A percentile compares a stretch with the other conserved stretches of the same genome.
phyloP scores from a whole-genome alignment of 306 rosid species.

The Chamaecrista fasciculata region DNA sequence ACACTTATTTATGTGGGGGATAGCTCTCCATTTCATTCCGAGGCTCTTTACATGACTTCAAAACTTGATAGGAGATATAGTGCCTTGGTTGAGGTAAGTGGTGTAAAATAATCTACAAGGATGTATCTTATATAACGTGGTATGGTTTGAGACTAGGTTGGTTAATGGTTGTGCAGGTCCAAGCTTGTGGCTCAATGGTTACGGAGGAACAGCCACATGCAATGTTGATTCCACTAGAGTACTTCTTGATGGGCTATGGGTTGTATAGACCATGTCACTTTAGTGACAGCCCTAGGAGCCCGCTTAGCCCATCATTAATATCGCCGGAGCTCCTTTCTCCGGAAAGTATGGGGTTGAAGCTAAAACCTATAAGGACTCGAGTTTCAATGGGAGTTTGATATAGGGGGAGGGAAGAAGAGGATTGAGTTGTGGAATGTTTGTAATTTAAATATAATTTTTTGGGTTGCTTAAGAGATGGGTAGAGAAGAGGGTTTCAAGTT shows the following conservation, averaged over 20 bases:
- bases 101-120: background rate
- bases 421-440: conserved; percentile 1
- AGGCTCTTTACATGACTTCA: conserved; percentile 82
- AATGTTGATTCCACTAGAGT: conserved; percentile 91
- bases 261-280: conserved; percentile 62
- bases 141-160: conserved; percentile 15
- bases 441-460: conserved; percentile 13
- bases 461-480: conserved; percentile 11
- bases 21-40: conserved; percentile 89
- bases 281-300: conserved; percentile 83
- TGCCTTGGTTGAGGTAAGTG: conserved; percentile 83
- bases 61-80: conserved; percentile 76
- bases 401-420: background rate
- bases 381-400: conserved; percentile 43
- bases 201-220: conserved; percentile 98
- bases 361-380: conserved; percentile 89
- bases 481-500: conserved; percentile 30
- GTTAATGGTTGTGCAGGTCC: conserved; percentile 65
- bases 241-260: conserved; percentile 87
- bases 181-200: conserved; percentile 96
- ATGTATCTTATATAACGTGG: background rate
- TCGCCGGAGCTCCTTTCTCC: conserved; percentile 94
- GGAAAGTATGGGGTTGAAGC: conserved; percentile 94
- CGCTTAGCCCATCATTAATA: conserved; percentile 84
- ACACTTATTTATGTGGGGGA: conserved; percentile 90